phyloP scores from a whole-genome alignment of 2,329 filamentous ascomycete genomes.

The Colletotrichum spinosum region DNA sequence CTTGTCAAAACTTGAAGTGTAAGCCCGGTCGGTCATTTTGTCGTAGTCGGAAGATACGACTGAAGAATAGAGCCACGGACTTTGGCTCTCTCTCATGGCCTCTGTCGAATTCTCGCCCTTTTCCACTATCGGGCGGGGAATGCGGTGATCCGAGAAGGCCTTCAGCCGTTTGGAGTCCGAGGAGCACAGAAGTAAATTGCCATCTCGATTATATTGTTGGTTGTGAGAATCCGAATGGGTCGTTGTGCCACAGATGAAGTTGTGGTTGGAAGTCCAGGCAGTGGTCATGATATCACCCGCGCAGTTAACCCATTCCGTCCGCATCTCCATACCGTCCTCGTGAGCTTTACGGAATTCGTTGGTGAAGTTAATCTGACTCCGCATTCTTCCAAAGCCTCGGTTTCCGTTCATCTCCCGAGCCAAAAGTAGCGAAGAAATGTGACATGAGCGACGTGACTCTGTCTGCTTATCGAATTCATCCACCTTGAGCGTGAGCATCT shows the following conservation, averaged over 20 bases:
- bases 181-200: slow-evolving; percentile 70
- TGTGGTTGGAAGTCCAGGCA: slow-evolving; percentile 65
- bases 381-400: slow-evolving; percentile 53
- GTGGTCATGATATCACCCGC: slow-evolving; percentile 71
- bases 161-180: slow-evolving; percentile 55
- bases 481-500: slow-evolving; percentile 46
- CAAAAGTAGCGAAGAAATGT: slow-evolving; percentile 56
- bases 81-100: slow-evolving; percentile 69
- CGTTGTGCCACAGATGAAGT: slow-evolving; percentile 71
- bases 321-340: slow-evolving; percentile 64
- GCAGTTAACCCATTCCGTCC: slow-evolving; percentile 69
- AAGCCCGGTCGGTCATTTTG: slow-evolving; percentile 56
- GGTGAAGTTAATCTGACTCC: slow-evolving; percentile 57
- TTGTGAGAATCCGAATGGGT: slow-evolving; percentile 72
- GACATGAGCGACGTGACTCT: slow-evolving; percentile 43
- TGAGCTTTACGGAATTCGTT: slow-evolving; percentile 56
- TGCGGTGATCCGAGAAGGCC: slow-evolving; percentile 68
- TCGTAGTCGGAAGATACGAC: slow-evolving; percentile 72
- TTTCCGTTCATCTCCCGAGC: slow-evolving; percentile 63
- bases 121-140: slow-evolving; percentile 64
- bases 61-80: slow-evolving; percentile 73
- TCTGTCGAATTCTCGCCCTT: slow-evolving; percentile 66
- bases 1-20: slow-evolving; percentile 71
- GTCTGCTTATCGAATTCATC: slow-evolving; percentile 45
- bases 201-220: slow-evolving; percentile 74